Base-by-base conservation (phyloP, 306 rosid species). In the Abrus pulchellus region DNA sequence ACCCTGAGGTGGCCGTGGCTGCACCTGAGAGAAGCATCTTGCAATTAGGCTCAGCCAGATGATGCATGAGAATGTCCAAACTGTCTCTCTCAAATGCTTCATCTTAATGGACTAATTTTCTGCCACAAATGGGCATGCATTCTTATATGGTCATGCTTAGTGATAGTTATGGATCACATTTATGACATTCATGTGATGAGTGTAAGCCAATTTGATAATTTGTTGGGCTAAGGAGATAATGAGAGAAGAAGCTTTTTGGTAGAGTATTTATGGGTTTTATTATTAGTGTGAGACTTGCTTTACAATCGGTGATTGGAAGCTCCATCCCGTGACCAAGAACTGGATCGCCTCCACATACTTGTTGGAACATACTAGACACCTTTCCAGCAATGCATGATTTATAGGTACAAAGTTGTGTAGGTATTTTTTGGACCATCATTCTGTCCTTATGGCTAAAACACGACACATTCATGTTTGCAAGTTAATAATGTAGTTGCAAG, bases 11-110 rank as follows among this genome's bases (percentile, higher is more conserved):
- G 5, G 79, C 54, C 41, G 57, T 57, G 88, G 84, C 80, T 40
- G 77, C 14, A 71, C 62, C 79, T 87, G 87, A n/a, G 94, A 87
- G 10, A 87, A 77, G 33, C 87, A 91, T 63, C 52, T 85, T 1
- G 38, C 86, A 79, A 79, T 53, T 43, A 88, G 72, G 80, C 84
- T 74, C 53, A 91, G 43, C 83, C 84, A 80, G 9, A 83, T 80
- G 13, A 85, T 14, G 55, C 83, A 64, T 2, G 74, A 43, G 32
- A 67, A 71, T n/a, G 64, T 14, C 61, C 83, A 72, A 29, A 60
- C 57, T 52, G 74, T 1, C 27, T 82, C 76, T 10, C 45, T 38
- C 41, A 86, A 80, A 41, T 66, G 71, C 84, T 64, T 78, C 88
- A 82, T 68, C 57, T 68, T 80, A 40, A 27, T 38, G 9, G 30